These are phyloP conservation scores for Meyerozyma athensensis DNA, from an alignment of 1,139 yeast species.

Conservation along the genomic window DNA sequence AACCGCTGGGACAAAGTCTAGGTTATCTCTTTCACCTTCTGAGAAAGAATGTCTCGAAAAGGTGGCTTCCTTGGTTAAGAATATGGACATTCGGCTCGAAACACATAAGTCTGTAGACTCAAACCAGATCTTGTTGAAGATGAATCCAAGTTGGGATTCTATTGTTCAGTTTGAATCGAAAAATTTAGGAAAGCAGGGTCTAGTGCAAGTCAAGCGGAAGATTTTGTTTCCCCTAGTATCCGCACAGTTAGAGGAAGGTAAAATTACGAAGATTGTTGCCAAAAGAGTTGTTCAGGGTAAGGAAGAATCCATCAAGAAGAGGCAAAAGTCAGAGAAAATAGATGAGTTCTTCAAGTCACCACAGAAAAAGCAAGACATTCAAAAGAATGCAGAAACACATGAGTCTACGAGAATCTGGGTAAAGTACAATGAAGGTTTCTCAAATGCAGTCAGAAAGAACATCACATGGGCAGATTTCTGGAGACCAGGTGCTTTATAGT, in stretches of 20 bases:
- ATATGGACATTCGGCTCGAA: conserved; percentile 28
- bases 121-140: conserved; percentile 24
- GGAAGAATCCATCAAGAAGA: conserved; percentile 26
- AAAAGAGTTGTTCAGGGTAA: conserved; percentile 24
- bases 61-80: conserved; percentile 24
- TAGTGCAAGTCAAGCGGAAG: conserved; percentile 27
- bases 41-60: conserved; percentile 27
- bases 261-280: conserved; percentile 19
- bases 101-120: conserved; percentile 32
- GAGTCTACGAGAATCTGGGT: conserved; percentile 66
- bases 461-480: conserved; percentile 77
- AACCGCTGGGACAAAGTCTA: conserved; percentile 23
- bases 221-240: conserved; percentile 36
- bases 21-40: conserved; percentile 15
- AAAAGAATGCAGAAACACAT: conserved; percentile 12
- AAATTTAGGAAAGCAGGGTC: conserved; percentile 13
- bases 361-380: conserved; percentile 17
- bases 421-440: conserved; percentile 87
- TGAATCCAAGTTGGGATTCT: conserved; percentile 35
- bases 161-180: conserved; percentile 24
- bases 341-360: conserved; percentile 36
- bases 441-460: conserved; percentile 87
- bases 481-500: conserved; percentile 16
- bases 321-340: conserved; percentile 21
- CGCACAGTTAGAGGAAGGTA: conserved; percentile 36